Percentiles rank a stretch among this genome's conserved stretches.
These are phyloP conservation scores for Diaporthe ilicicola DNA, from an alignment of 2,329 filamentous ascomycete genomes.

Conservation along the genomic window DNA sequence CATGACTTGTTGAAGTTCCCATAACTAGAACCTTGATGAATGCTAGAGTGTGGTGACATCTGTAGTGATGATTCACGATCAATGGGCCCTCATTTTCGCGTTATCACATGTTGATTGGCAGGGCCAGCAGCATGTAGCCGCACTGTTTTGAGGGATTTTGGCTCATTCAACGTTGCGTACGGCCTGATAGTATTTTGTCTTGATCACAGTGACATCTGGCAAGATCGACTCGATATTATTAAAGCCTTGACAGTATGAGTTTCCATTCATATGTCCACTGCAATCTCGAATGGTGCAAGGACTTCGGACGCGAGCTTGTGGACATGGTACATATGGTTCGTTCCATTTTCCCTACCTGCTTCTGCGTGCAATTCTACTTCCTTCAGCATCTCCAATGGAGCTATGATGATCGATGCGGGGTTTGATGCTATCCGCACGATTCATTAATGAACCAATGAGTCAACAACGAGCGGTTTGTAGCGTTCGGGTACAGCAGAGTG, in stretches of 20 bases:
- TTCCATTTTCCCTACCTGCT: not conserved
- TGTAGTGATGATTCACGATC: not conserved
- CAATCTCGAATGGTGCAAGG: not conserved
- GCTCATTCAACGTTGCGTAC: not conserved
- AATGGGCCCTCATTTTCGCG: not conserved
- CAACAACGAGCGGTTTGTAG: not conserved
- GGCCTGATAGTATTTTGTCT: not conserved
- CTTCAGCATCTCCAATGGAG: not conserved
- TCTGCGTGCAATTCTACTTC: too few relatives aligned
- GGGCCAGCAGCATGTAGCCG: not conserved
- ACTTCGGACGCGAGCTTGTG: not conserved
- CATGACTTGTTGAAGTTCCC: not conserved
- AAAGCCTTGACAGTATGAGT: accelerated
- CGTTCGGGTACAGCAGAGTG: not conserved
- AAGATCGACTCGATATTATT: not conserved
- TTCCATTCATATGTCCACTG: too few relatives aligned
- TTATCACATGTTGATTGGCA: not conserved
- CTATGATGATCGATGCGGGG: too few relatives aligned
- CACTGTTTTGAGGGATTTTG: not conserved
- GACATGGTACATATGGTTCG: too few relatives aligned
- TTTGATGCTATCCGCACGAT: not conserved
- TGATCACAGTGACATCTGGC: not conserved
- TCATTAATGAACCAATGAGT: not conserved
- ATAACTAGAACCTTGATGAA: not conserved
- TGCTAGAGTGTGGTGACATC: not conserved